A percentile compares a stretch with the other conserved stretches of the same genome.
These are phyloP conservation scores for Neonectria neomacrospora DNA, from an alignment of 2,329 filamentous ascomycete genomes.

Conservation along the genomic window DNA sequence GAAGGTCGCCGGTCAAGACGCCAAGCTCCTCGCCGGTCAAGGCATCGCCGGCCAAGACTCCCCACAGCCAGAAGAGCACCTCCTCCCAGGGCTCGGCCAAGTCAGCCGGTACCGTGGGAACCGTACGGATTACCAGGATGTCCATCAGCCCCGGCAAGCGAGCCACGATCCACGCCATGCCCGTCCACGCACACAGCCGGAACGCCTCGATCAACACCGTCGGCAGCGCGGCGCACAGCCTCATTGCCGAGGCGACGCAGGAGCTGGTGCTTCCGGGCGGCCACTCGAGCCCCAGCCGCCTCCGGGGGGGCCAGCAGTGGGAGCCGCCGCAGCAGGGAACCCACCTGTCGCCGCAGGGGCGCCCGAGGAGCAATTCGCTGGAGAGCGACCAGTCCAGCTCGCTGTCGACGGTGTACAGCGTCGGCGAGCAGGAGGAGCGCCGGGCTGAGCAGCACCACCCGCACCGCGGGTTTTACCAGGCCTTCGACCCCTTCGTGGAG, in stretches of 20 bases:
- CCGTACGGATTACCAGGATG: constrained; percentile 34
- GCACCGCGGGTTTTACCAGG: not conserved
- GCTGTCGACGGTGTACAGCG: constrained; percentile 67
- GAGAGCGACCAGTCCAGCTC: constrained; percentile 63
- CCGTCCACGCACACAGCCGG: constrained; percentile 36
- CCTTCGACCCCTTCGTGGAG: constrained; percentile 50
- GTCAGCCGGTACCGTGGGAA: constrained; percentile 33
- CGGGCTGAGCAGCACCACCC: constrained; percentile 16
- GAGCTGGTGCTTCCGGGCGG: constrained; percentile 51
- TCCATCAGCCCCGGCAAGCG: constrained; percentile 47
- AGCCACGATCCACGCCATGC: constrained; percentile 33
- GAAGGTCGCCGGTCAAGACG: constrained; percentile 49
- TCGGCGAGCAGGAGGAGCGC: constrained; percentile 59
- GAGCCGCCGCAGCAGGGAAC: constrained; percentile 29
- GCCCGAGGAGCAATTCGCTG: constrained; percentile 46
- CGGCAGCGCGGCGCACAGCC: constrained; percentile 54
- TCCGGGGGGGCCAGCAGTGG: constrained; percentile 46
- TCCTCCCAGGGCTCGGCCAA: constrained; percentile 37
- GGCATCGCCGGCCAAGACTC: constrained; percentile 44
- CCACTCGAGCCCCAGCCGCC: constrained; percentile 58
- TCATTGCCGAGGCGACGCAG: constrained; percentile 52
- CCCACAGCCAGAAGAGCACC: constrained; percentile 44
- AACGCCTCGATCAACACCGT: constrained; percentile 48
- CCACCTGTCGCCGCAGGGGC: constrained; percentile 33
- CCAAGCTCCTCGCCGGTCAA: constrained; percentile 42